Conservation (phyloP, 2,329 filamentous ascomycete species). For the Chalaropsis ovoidea region DNA sequence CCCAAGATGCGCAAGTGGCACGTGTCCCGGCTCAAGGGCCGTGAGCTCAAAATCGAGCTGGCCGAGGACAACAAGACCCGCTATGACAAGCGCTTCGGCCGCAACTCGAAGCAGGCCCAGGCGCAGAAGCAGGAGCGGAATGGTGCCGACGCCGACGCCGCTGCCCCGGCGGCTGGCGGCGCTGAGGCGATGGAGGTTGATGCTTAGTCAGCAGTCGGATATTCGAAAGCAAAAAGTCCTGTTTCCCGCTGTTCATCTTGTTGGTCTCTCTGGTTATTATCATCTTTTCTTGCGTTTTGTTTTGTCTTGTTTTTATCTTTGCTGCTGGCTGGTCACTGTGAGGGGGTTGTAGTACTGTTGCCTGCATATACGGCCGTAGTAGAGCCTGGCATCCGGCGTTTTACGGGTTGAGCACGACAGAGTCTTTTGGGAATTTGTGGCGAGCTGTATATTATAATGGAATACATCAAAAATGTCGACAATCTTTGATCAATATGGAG, state of each 20-base stretch:
- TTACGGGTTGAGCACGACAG: slow-evolving; percentile 1
- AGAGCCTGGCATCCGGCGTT: slow-evolving; percentile 13
- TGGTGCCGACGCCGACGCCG: slow-evolving; percentile 28
- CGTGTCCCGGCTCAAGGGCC: slow-evolving; percentile 72
- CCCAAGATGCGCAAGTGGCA: slow-evolving; percentile 63
- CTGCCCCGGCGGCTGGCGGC: slow-evolving; percentile 31
- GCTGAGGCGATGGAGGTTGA: slow-evolving; percentile 35
- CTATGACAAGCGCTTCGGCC: slow-evolving; percentile 90
- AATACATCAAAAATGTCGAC: neutral
- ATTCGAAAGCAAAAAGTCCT: slow-evolving; percentile 5
- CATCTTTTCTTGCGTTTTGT: slow-evolving; percentile 4
- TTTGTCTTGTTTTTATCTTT: neutral
- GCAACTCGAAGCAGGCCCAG: slow-evolving; percentile 44
- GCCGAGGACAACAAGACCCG: slow-evolving; percentile 81
- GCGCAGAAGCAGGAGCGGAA: slow-evolving; percentile 28
- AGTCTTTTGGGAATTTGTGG: slow-evolving; percentile 4
- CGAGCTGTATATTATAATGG: slow-evolving; percentile 11
- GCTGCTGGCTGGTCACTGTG: neutral
- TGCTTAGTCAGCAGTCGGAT: slow-evolving; percentile 13
- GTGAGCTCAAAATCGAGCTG: slow-evolving; percentile 77
- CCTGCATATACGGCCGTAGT: neutral
- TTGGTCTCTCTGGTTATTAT: slow-evolving; percentile 1
- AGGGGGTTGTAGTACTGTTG: slow-evolving; percentile 13
- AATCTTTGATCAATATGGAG: neutral
- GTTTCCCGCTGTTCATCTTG: neutral